phyloP scores from a whole-genome alignment of 805 yeast genomes.

The Kluyveromyces dobzhanskii region DNA sequence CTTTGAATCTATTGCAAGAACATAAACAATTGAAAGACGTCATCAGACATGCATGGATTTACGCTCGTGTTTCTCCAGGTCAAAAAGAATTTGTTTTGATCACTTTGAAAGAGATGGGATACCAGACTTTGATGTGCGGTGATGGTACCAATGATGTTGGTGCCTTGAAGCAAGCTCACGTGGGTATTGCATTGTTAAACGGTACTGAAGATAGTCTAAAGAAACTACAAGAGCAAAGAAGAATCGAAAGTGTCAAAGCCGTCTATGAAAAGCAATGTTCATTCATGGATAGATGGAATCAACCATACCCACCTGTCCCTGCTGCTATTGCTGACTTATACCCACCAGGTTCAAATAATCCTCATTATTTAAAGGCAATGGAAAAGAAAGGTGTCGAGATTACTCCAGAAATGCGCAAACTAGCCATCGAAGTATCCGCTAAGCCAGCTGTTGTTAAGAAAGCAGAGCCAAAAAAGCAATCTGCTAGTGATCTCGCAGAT shows the following conservation, averaged over 20 bases:
- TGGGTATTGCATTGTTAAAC: conserved; percentile 94
- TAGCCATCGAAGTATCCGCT: conserved; percentile 45
- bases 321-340: conserved; percentile 83
- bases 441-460: conserved; percentile 24
- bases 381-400: conserved; percentile 76
- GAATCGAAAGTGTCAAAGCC: conserved; percentile 50
- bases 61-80: conserved; percentile 93
- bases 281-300: conserved; percentile 71
- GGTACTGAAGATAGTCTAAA: conserved; percentile 94
- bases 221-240: conserved; percentile 76
- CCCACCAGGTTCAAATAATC: conserved; percentile 93
- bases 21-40: conserved; percentile 65
- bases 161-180: conserved; percentile 96
- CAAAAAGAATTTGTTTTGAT: conserved; percentile 90
- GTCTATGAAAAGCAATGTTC: conserved; percentile 81
- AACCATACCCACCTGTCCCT: conserved; percentile 80
- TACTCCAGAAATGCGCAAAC: conserved; percentile 60
- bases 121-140: conserved; percentile 96
- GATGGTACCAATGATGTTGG: conserved; percentile 99
- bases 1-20: conserved; percentile 55
- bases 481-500: conserved; percentile 45
- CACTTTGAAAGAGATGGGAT: conserved; percentile 78
- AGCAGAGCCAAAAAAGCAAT: conserved; percentile 5
- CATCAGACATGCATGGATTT: conserved; percentile 89
- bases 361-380: conserved; percentile 77